phyloP scores from a whole-genome alignment of 352 stramenopile species.

The Phytophthora citrophthora region DNA sequence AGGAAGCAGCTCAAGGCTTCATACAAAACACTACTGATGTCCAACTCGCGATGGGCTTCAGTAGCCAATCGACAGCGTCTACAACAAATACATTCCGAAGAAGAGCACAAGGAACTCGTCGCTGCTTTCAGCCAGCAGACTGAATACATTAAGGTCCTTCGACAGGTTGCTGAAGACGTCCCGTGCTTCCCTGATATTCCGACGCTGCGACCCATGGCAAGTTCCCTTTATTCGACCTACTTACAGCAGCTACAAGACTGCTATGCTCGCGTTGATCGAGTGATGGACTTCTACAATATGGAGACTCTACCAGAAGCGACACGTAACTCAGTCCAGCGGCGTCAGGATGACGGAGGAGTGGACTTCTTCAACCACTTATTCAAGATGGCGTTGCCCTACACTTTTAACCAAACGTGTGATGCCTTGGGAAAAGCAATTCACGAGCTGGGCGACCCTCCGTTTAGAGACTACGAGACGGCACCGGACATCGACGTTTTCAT shows the following conservation, averaged over 20 bases:
- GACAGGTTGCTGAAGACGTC: background rate
- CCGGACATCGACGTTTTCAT: background rate
- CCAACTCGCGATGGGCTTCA: background rate
- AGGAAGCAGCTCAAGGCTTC: background rate
- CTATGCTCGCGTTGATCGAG: background rate
- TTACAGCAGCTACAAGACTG: background rate
- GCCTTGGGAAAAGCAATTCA: background rate
- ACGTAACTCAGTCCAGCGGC: constrained; percentile 5
- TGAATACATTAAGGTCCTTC: constrained; percentile 14
- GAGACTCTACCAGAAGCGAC: constrained; percentile 3
- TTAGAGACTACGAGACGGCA: background rate
- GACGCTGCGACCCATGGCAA: background rate
- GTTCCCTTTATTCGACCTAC: background rate
- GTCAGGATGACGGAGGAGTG: constrained; percentile 1
- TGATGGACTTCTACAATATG: background rate
- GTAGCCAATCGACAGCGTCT: constrained; percentile 1
- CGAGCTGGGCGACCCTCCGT: background rate
- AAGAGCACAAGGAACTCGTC: constrained; percentile 12
- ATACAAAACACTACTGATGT: background rate
- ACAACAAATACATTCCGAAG: constrained; percentile 11
- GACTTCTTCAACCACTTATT: background rate
- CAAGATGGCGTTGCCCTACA: background rate
- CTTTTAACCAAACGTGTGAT: background rate
- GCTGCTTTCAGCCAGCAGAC: constrained; percentile 18
- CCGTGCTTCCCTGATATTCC: background rate